Conservation (phyloP, 2,329 filamentous ascomycete species). For the Coniochaeta pulveracea region DNA sequence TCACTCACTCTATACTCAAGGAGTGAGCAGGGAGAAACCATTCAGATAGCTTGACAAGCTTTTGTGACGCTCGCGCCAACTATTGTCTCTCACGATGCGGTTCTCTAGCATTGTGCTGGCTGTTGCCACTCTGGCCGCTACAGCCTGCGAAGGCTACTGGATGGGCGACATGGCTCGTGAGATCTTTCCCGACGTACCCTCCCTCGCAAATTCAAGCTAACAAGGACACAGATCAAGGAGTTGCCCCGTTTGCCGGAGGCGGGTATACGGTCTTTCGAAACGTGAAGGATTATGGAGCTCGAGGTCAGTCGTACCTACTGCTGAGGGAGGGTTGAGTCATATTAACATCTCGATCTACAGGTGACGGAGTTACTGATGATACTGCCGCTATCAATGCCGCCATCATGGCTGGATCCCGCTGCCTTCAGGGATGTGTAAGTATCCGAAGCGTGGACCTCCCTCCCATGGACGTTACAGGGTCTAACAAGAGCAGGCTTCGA, state of each 20-base stretch:
- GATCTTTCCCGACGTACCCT: background rate
- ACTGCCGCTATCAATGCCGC: slow-evolving; percentile 33
- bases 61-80: background rate
- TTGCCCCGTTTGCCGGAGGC: slow-evolving; percentile 27
- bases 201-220: background rate
- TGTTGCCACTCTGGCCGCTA: slow-evolving; percentile 15
- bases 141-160: slow-evolving; percentile 18
- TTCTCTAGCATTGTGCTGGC: slow-evolving; percentile 16
- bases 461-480: background rate
- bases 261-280: slow-evolving; percentile 35
- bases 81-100: slow-evolving; percentile 13
- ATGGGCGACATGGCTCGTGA: slow-evolving; percentile 20
- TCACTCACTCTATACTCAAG: too few relatives aligned
- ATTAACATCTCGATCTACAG: slow-evolving; percentile 14
- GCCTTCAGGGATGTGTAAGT: slow-evolving; percentile 28
- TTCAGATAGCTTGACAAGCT: too few relatives aligned
- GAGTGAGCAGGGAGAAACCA: too few relatives aligned
- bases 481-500: slow-evolving; percentile 19
- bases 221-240: slow-evolving; percentile 23
- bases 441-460: background rate
- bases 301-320: slow-evolving; percentile 14
- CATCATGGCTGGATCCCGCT: slow-evolving; percentile 28
- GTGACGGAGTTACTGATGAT: slow-evolving; percentile 32
- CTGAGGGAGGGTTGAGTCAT: background rate
- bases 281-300: slow-evolving; percentile 34